Evolutionary conservation across 805 yeast genomes (phyloP).

Genomic region (Kregervanrija delftensis): DNA sequence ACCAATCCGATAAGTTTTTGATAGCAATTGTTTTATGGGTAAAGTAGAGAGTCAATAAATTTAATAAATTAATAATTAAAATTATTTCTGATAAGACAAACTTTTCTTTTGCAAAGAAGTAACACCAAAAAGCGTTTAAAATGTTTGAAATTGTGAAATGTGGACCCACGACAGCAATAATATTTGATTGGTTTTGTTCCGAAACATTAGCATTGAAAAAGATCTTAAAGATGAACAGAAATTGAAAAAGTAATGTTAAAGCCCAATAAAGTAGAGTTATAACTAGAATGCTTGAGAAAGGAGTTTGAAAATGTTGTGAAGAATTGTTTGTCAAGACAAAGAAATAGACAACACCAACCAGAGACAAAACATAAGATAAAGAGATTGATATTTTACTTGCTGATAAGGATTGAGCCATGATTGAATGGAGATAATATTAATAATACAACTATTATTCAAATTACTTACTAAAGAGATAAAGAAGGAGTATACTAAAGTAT

Average conservation of each 20-base stretch:
- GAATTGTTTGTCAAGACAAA: conserved; percentile 52
- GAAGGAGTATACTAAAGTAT: no score
- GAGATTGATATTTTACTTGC: conserved; percentile 37
- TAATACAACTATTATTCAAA: no score
- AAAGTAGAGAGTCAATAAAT: conserved; percentile 48
- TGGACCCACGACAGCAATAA: conserved; percentile 41
- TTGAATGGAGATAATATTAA: background rate
- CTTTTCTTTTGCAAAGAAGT: conserved; percentile 51
- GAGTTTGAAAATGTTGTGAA: conserved; percentile 46
- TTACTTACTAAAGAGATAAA: no score
- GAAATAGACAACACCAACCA: conserved; percentile 43
- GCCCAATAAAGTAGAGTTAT: conserved; percentile 54
- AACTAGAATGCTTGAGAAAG: conserved; percentile 55
- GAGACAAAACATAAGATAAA: conserved; percentile 48
- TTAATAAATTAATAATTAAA: conserved; percentile 51
- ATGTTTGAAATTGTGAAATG: conserved; percentile 61
- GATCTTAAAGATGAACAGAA: conserved; percentile 38
- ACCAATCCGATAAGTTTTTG: conserved; percentile 44
- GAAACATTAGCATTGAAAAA: conserved; percentile 26
- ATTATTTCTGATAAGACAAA: conserved; percentile 55
- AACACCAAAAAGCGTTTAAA: conserved; percentile 55
- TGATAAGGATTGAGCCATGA: conserved; percentile 7
- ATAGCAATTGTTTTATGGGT: conserved; percentile 53
- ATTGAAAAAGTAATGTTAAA: conserved; percentile 45
- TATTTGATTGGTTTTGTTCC: conserved; percentile 22